Conservation (phyloP, 2,329 filamentous ascomycete species). For the Fusarium metavorans region DNA sequence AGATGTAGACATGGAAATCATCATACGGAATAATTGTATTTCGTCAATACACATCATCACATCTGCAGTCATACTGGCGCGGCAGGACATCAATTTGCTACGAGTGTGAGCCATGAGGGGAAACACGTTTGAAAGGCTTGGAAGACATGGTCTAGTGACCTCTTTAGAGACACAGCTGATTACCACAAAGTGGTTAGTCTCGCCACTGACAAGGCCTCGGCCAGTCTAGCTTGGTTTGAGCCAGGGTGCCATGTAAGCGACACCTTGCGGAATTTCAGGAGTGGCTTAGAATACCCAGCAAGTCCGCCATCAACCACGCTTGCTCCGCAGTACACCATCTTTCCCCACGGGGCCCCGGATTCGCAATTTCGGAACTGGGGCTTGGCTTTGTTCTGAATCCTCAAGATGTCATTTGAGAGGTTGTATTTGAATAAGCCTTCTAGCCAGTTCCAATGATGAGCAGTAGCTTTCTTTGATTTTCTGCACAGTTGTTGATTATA, state of each 20-base stretch:
- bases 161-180: neutral
- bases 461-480: neutral
- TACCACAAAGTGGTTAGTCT: neutral
- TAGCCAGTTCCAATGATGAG: neutral
- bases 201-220: neutral
- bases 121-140: neutral
- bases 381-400: neutral
- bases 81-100: neutral
- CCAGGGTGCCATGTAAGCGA: neutral
- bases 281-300: neutral
- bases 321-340: neutral
- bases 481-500: neutral
- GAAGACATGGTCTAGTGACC: neutral
- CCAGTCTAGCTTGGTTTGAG: neutral
- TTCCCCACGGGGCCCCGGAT: slow-evolving; percentile 24
- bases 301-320: neutral
- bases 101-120: neutral
- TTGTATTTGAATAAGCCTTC: slow-evolving; percentile 19
- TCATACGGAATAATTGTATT: neutral
- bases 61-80: neutral
- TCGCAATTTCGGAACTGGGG: slow-evolving; percentile 32
- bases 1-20: neutral
- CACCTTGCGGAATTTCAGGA: neutral
- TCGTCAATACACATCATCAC: neutral
- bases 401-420: neutral